Percentiles rank a stretch among this genome's conserved stretches.
These are phyloP conservation scores for Glycine soja DNA, from an alignment of 306 rosid genomes.

Conservation along the genomic window DNA sequence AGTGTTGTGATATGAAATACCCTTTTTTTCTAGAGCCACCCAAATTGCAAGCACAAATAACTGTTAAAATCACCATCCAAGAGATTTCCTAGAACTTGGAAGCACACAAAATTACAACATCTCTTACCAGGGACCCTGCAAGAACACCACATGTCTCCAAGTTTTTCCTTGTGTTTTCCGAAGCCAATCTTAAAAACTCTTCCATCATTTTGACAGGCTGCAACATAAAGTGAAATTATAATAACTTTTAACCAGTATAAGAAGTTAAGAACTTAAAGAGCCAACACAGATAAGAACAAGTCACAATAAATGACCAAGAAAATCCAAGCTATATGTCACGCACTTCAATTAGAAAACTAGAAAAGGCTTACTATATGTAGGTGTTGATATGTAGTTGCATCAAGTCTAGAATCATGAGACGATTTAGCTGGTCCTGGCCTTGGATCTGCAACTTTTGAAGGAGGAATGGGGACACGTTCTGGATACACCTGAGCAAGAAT, in stretches of 20 bases:
- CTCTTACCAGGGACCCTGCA: constrained; percentile 93
- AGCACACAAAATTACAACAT: constrained; percentile 34
- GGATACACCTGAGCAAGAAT: constrained; percentile 87
- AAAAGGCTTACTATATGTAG: constrained; percentile 77
- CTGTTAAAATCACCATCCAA: constrained; percentile 42
- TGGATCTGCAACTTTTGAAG: constrained; percentile 97
- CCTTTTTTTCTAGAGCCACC: constrained; percentile 87
- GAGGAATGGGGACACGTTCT: constrained; percentile 69
- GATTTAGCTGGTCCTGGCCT: constrained; percentile 88
- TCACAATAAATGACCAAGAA: constrained; percentile 28
- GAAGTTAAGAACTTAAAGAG: constrained; percentile 11
- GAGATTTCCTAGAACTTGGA: constrained; percentile 36
- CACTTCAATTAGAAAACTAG: constrained; percentile 31
- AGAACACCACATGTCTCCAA: constrained; percentile 96
- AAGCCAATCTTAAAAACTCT: constrained; percentile 90
- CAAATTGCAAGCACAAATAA: constrained; percentile 48
- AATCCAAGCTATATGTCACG: constrained; percentile 36
- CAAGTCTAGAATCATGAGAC: constrained; percentile 62
- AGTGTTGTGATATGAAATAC: constrained; percentile 92
- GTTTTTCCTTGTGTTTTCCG: constrained; percentile 78
- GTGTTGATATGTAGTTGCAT: constrained; percentile 73
- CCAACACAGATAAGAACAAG: constrained; percentile 40
- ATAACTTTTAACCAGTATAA: constrained; percentile 28
- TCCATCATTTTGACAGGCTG: constrained; percentile 97
- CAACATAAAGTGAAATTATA: constrained; percentile 40